Evolutionary conservation across 108 stramenopile species (phyloP), one percentile per base, ranked within the genome.

Genomic region (Cyclotella kingstonii): DNA sequence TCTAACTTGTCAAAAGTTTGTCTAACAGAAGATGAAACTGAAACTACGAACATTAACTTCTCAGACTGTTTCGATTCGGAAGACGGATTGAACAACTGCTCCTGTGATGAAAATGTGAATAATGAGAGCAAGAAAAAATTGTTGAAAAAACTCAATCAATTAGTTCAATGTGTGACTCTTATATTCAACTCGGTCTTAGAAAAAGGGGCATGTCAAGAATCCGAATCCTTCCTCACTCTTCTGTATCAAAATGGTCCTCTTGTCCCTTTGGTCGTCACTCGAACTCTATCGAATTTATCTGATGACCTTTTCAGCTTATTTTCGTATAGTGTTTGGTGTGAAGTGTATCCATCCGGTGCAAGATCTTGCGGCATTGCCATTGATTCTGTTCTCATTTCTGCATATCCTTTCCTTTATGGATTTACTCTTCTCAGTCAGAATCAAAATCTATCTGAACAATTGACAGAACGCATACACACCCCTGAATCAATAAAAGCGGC

Each of bases 31-130:
- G 35, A 40, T 34, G 58, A 65, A 15, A 14, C 41, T 2, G 15
- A 34, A 19, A 50, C 45, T 17, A 61, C 17, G 10, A 38, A 15
- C 38, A 38, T 14, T 43, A 56, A 26, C 28, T 54, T 85, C 10
- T 66, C 73, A 0, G 85, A 84, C 49, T 91, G 79, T 50, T 84
- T 77, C 36, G 89, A 91, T 58, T 83, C 86, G 7, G 93, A 94
- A 58, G 80, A 62, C 40, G 89, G 89, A 54, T 73, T 68, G 1
- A 81, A 85, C 49, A 78, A 73, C 21, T 70, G 47, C 22, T 57
- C 55, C 23, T 77, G 67, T 7, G 61, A 73, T 27, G 76, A 73
- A 27, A 63, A 63, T 17, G 68, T 60, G 10, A 38, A 30, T 50
- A 55, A 67, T 39, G 63, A 55, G 22, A 30, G 44, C 26, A 30